These are phyloP conservation scores for Ustilago shanxiensis DNA, from an alignment of 1,284 basidiomycete genomes.

Conservation along the genomic window DNA sequence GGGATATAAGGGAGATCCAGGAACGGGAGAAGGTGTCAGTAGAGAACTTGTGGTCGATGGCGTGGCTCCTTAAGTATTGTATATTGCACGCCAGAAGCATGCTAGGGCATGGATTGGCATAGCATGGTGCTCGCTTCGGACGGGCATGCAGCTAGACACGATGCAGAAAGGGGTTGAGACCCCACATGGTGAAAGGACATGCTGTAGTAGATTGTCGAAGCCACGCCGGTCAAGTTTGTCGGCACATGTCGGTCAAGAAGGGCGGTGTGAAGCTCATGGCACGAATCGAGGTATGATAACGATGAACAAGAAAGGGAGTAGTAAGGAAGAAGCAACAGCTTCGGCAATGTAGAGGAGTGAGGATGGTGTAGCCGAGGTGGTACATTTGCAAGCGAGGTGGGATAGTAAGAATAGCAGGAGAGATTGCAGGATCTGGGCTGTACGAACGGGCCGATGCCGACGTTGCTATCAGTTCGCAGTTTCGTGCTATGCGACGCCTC, in stretches of 20 bases:
- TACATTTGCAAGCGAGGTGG: slow-evolving; percentile 15
- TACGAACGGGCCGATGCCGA: slow-evolving; percentile 28
- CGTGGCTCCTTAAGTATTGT: background rate
- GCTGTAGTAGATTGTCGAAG: background rate
- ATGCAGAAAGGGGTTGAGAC: background rate
- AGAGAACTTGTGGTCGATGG: background rate
- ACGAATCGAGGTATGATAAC: background rate
- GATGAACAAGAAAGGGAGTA: background rate
- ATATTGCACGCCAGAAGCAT: background rate
- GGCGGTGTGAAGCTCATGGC: background rate
- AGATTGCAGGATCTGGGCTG: slow-evolving; percentile 4
- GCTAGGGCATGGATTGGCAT: background rate
- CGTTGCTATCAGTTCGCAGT: slow-evolving; percentile 5
- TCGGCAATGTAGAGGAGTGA: background rate
- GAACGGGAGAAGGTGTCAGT: background rate
- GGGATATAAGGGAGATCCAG: background rate
- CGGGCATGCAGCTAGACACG: background rate
- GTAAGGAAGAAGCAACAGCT: background rate
- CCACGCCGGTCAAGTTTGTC: background rate
- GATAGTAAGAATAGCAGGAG: background rate
- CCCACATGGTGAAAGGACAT: background rate
- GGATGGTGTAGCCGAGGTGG: slow-evolving; percentile 8
- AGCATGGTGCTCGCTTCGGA: background rate
- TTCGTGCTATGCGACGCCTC: background rate
- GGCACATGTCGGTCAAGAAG: slow-evolving; percentile 1